Conservation (phyloP, 257 asterid species). For the Solanum neorickii region DNA sequence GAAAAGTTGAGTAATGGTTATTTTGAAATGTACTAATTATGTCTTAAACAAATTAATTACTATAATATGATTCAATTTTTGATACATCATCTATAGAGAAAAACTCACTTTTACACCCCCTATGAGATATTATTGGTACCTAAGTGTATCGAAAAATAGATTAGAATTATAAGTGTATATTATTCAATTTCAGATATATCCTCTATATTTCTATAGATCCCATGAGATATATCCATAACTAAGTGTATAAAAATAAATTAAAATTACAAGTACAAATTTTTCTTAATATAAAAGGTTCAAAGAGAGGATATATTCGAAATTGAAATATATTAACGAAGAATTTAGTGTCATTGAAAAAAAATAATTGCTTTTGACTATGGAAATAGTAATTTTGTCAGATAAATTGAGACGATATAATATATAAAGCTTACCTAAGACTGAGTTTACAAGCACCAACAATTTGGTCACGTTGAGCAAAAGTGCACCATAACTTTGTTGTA, state of each 20-base stretch:
- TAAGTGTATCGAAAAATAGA: no score
- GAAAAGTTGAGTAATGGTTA: no score
- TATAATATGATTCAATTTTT: neutral
- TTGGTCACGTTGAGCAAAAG: slow-evolving; percentile 32
- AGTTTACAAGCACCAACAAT: slow-evolving; percentile 41
- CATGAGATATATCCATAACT: no score
- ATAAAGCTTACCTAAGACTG: slow-evolving; percentile 37
- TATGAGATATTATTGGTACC: neutral
- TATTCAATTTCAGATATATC: neutral
- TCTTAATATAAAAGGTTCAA: no score
- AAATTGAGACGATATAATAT: neutral
- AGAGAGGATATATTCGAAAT: no score
- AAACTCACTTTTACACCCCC: no score
- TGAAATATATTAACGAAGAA: no score
- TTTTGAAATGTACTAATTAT: neutral
- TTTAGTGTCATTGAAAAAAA: neutral
- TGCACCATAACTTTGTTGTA: slow-evolving; percentile 54
- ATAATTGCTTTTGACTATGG: neutral
- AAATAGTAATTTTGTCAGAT: neutral
- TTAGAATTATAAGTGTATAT: no score
- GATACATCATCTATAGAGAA: no score
- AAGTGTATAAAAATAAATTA: no score
- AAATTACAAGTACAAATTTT: no score
- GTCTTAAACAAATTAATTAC: neutral
- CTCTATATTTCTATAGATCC: no score